Evolutionary conservation across 2,329 filamentous ascomycete species (phyloP), one percentile per base, ranked within the genome.

Genomic region (Penicillium expansum): DNA sequence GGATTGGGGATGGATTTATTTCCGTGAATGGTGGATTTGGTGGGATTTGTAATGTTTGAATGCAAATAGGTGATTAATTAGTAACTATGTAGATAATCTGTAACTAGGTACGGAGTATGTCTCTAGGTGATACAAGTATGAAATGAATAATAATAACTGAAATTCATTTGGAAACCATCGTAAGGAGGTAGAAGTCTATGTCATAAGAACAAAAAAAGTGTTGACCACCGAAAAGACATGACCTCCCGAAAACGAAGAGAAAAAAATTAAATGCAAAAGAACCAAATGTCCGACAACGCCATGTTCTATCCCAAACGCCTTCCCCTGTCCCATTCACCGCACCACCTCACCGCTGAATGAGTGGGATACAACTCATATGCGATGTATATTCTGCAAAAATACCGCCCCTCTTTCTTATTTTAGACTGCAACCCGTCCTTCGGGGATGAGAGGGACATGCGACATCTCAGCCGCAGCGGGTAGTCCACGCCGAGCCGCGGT

Each of bases 341-440:
- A 35, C n/a, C 11, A 32, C 13, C 24, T 47, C 44, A 47, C 44
- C 44, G 44, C 44, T 7, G 20, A 35, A 47, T 35, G 44, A 47
- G 42, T 44, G 6, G 5, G 9, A 35, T 33, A 47, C 20, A 24
- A 35, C 44, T 47, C 30, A 47, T 33, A 35, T 47, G 44, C 30
- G 30, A 1, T 10, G 30, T 35, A 35, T 5, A 24, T n/a, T 4
- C 8, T 35, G 30, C 20, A 33, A 47, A 35, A n/a, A 6, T 22
- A 22, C 30, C 6, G 24, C 11, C 27, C 37, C 16, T 3, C 27
- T 48, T 45, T 39, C 20, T 39, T 24, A 14, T 1, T 20, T 52
- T 44, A 68, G 27, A 65, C 65, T 5, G 58, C 51, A 33, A 68
- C 62, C 18, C 61, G 59, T 5, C 60, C 65, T 27, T 59, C 53